Evolutionary conservation across 148 eudicot genomes (phyloP), one percentile per base, ranked within the genome.

Genomic region (Gaultheria prostrata): DNA sequence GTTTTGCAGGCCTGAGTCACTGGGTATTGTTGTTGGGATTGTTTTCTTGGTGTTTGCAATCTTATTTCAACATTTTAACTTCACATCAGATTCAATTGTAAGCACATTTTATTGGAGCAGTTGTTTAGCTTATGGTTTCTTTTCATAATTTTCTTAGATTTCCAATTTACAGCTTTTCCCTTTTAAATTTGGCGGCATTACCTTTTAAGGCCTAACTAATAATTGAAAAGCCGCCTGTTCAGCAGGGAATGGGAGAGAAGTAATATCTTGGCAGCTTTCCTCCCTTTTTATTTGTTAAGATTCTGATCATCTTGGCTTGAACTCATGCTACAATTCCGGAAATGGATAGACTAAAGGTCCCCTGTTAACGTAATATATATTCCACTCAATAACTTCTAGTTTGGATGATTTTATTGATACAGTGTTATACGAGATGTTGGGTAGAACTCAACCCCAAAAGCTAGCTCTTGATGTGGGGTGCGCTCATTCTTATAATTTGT

Each of bases 11-110:
- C 98, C 98, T 48, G 99, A 96, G 86, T 90, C 99, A 20, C 79
- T 96, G 87, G 99, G 99, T 24, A 96, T 96, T 76, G 97, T 88
- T 63, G 92, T 94, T 82, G 99, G 97, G 83, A 91, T 91, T 85
- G 97, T 96, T 80, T 96, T 96, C 89, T 84, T 96, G 78, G 93
- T 94, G 12, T 84, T 94, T 51, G 90, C 97, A 20, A 94, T 94
- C 83, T 86, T 92, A 81, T 96, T 96, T 89, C 97, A 93, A 61
- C 89, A 93, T 85, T 96, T 93, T 51, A 92, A 96, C 88, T 91
- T 94, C 89, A 92, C 98, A 4, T 88, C 98, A 53, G 98, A 96
- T 90, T 96, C 99, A 43, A 78, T 78, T 83, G 99, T 96, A 90
- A 93, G 98, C 85, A 43, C 10, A 63, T 63, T 61, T 5, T 15